These are phyloP conservation scores for Teunomyces gatunensis DNA, from an alignment of 805 yeast species.

Conservation along the genomic window DNA sequence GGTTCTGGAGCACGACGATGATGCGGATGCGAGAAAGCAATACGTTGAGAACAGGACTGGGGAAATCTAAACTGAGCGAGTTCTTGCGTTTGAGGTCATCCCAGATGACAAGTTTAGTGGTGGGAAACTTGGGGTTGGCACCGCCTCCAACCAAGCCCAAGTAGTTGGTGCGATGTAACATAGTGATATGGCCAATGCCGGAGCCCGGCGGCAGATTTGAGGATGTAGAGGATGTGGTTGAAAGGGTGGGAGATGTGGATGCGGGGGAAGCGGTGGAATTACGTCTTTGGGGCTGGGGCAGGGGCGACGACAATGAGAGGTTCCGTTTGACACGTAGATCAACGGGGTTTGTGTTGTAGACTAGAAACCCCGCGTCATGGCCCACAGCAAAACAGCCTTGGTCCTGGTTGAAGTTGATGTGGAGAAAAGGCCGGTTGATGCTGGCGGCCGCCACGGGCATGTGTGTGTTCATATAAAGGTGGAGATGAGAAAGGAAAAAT, in stretches of 20 bases:
- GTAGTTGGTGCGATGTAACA: slow-evolving; percentile 90
- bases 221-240: not conserved
- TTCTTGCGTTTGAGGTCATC: slow-evolving; percentile 81
- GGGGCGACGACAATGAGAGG: not conserved
- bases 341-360: slow-evolving; percentile 85
- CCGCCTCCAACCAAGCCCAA: slow-evolving; percentile 92
- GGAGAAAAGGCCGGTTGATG: slow-evolving; percentile 41
- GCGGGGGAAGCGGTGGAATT: not conserved
- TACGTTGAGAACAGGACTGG: slow-evolving; percentile 71
- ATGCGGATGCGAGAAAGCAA: slow-evolving; percentile 73
- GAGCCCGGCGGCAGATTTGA: slow-evolving; percentile 19
- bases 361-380: slow-evolving; percentile 76
- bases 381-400: slow-evolving; percentile 86
- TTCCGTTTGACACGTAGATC: slow-evolving; percentile 63
- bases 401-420: slow-evolving; percentile 82
- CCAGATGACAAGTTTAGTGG: slow-evolving; percentile 83
- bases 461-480: slow-evolving; percentile 15
- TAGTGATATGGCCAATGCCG: slow-evolving; percentile 74
- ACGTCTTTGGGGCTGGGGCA: not conserved
- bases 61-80: slow-evolving; percentile 71
- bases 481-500: no score
- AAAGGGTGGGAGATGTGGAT: not conserved
- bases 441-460: slow-evolving; percentile 10
- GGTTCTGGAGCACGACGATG: slow-evolving; percentile 65
- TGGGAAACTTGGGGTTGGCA: slow-evolving; percentile 69